Conservation (phyloP, 331 rosid species). For the Cydonia oblonga region DNA sequence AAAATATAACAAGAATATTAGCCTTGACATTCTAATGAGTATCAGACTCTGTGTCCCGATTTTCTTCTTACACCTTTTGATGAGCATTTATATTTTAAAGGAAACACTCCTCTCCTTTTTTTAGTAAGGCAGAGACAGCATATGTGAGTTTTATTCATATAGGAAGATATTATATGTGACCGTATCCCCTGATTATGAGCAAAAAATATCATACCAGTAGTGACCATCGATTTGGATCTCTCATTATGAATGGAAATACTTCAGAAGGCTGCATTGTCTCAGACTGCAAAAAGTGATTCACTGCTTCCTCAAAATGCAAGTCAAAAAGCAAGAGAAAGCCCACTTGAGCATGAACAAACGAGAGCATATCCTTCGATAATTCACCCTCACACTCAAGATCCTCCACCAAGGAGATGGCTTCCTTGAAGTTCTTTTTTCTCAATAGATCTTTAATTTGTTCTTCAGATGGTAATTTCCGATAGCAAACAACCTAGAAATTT, state of each 20-base stretch:
- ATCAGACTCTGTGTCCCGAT: neutral
- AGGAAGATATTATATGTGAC: neutral
- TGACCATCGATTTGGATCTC: conserved; percentile 98
- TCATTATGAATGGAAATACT: conserved; percentile 87
- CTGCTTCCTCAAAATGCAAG: conserved; percentile 94
- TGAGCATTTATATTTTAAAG: neutral
- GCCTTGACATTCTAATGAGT: neutral
- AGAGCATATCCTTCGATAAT: conserved; percentile 74
- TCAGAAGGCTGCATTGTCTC: conserved; percentile 87
- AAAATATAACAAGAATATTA: neutral
- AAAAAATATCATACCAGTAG: conserved; percentile 53
- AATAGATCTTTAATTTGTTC: conserved; percentile 85
- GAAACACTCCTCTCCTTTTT: neutral
- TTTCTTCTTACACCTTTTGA: neutral
- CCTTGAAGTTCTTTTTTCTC: conserved; percentile 80
- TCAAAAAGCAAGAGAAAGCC: conserved; percentile 95
- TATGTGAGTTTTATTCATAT: neutral
- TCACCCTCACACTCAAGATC: conserved; percentile 87
- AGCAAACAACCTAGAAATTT: conserved; percentile 65
- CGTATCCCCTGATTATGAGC: conserved; percentile 6
- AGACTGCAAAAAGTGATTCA: conserved; percentile 32
- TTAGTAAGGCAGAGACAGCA: neutral
- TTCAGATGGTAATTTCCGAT: conserved; percentile 63
- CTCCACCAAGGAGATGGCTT: conserved; percentile 77
- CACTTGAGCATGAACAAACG: conserved; percentile 94